Evolutionary conservation across 169 alveolate genomes (phyloP).

Genomic region (Plasmodium berghei): DNA sequence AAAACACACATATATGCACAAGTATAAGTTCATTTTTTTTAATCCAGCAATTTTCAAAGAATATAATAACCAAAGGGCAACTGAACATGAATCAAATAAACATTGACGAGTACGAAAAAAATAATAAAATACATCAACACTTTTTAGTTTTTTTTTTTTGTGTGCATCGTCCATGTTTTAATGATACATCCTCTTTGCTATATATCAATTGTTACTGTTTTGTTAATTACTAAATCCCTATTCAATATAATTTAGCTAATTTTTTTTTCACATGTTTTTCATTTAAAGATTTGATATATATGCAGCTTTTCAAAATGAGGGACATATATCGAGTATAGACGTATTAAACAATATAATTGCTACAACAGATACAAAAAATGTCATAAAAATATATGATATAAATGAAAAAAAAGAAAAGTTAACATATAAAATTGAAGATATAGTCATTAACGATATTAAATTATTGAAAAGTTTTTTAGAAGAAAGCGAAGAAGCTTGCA

Average conservation of each 20-base stretch:
- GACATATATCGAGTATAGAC: slow-evolving; percentile 63
- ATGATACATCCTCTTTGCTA: too few species aligned
- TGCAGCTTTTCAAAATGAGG: slow-evolving; percentile 51
- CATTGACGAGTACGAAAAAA: too few species aligned
- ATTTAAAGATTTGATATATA: slow-evolving; percentile 38
- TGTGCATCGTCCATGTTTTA: too few species aligned
- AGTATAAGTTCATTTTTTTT: too few species aligned
- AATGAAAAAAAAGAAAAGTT: slow-evolving; percentile 48
- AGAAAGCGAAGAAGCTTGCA: not conserved
- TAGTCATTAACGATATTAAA: slow-evolving; percentile 57
- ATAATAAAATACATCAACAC: too few species aligned
- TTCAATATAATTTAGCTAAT: not conserved
- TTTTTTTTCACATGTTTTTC: not conserved
- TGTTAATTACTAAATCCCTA: too few species aligned
- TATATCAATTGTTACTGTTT: too few species aligned
- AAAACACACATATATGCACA: too few species aligned
- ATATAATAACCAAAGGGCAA: too few species aligned
- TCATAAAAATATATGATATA: slow-evolving; percentile 44
- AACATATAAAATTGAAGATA: slow-evolving; percentile 43
- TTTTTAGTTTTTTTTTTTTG: too few species aligned
- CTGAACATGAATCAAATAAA: too few species aligned
- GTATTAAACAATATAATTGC: slow-evolving; percentile 42
- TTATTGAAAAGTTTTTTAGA: slow-evolving; percentile 18
- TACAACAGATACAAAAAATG: slow-evolving; percentile 43
- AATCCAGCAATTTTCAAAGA: too few species aligned